phyloP scores from a whole-genome alignment of 169 alveolate species.

The Plasmodium gaboni region DNA sequence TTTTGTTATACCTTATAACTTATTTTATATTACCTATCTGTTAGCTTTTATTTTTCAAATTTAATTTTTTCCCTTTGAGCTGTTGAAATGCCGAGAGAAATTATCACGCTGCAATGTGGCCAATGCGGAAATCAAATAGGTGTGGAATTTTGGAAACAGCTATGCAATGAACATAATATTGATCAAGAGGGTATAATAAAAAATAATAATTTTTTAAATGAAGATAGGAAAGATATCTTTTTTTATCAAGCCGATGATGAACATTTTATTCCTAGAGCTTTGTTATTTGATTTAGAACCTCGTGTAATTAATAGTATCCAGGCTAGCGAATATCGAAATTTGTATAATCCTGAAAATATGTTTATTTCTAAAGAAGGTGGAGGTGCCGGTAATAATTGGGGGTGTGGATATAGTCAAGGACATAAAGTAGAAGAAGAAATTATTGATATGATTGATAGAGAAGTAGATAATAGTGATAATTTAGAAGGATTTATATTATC shows the following conservation, averaged over 20 bases:
- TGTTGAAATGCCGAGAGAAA: conserved; percentile 98
- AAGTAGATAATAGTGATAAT: conserved; percentile 99
- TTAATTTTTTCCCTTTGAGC: too few relatives aligned
- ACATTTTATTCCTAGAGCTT: conserved; percentile 94
- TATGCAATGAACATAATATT: conserved; percentile 98
- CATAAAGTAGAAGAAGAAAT: conserved; percentile 96
- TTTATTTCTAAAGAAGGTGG: conserved; percentile 97
- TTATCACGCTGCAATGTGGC: conserved; percentile 98
- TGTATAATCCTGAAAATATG: conserved; percentile 98
- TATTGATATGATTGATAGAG: conserved; percentile 98
- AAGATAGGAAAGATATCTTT: conserved; percentile 98
- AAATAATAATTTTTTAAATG: conserved; percentile 86
- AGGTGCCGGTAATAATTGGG: conserved; percentile 99
- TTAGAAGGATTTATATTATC: conserved; percentile 98
- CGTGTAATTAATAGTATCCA: conserved; percentile 92
- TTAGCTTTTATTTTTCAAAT: too few relatives aligned
- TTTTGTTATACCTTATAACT: too few relatives aligned
- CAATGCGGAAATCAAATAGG: conserved; percentile 99
- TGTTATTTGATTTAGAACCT: conserved; percentile 98
- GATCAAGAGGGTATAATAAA: conserved; percentile 85
- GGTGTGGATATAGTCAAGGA: conserved; percentile 96
- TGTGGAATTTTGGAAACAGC: conserved; percentile 98
- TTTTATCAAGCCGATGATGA: conserved; percentile 97
- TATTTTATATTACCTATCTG: too few relatives aligned
- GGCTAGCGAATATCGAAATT: conserved; percentile 88